Conservation (phyloP, 768 basidiomycete species). For the Collybia mongolica region DNA sequence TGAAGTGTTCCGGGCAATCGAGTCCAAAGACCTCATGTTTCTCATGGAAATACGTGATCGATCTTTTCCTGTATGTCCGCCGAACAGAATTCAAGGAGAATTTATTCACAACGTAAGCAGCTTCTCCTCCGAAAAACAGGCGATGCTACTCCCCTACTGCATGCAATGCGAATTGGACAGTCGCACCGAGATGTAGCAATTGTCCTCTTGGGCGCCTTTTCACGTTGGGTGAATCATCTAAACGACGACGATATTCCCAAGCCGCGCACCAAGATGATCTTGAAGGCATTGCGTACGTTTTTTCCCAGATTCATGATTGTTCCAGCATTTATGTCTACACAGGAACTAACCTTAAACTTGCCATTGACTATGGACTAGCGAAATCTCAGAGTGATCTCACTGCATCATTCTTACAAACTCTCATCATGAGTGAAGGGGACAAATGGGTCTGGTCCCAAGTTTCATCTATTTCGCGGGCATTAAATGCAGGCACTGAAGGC, state of each 20-base stretch:
- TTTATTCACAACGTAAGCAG: conserved; percentile 27
- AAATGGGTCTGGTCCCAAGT: conserved; percentile 80
- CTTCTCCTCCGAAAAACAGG: conserved; percentile 84
- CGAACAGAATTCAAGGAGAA: not conserved
- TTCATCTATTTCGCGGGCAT: conserved; percentile 63
- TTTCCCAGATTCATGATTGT: not conserved
- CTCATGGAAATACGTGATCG: conserved; percentile 83
- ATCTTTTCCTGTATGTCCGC: conserved; percentile 67
- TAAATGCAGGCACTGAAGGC: conserved; percentile 64
- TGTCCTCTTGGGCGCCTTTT: conserved; percentile 84
- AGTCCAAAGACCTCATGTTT: conserved; percentile 77
- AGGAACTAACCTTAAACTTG: conserved; percentile 87
- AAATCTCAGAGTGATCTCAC: conserved; percentile 81
- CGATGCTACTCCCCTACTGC: conserved; percentile 84
- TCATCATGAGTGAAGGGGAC: conserved; percentile 97
- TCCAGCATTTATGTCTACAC: conserved; percentile 1
- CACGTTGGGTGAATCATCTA: conserved; percentile 87
- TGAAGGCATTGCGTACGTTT: conserved; percentile 76
- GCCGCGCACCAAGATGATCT: conserved; percentile 62
- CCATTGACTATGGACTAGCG: conserved; percentile 85
- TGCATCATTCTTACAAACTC: conserved; percentile 90
- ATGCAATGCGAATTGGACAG: conserved; percentile 81
- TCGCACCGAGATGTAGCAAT: conserved; percentile 84
- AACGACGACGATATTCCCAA: conserved; percentile 76
- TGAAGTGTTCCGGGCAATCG: conserved; percentile 81